A percentile compares a stretch with the other conserved stretches of the same genome.
Evolutionary conservation across 1,139 yeast genomes (phyloP).

Genomic region (Zhuliangozyma parablackwelliae): DNA sequence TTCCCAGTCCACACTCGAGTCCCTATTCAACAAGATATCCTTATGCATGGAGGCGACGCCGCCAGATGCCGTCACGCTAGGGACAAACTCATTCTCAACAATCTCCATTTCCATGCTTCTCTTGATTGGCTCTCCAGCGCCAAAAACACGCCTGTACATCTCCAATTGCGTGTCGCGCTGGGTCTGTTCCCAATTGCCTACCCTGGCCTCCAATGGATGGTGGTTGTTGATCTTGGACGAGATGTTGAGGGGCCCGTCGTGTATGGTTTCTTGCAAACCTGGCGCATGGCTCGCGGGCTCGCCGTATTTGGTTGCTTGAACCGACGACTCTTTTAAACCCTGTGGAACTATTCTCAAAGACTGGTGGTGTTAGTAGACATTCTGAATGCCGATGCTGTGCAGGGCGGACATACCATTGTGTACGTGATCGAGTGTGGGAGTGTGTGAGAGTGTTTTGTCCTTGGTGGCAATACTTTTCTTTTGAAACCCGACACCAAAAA

Average conservation of each 20-base stretch:
- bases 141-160: slow-evolving; percentile 76
- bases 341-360: slow-evolving; percentile 51
- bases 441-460: too few relatives aligned
- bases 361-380: too few relatives aligned
- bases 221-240: slow-evolving; percentile 72
- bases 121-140: slow-evolving; percentile 90
- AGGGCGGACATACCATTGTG: background rate
- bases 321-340: slow-evolving; percentile 32
- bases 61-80: slow-evolving; percentile 50
- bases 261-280: slow-evolving; percentile 54
- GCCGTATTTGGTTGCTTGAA: slow-evolving; percentile 47
- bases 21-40: slow-evolving; percentile 77
- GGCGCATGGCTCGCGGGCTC: slow-evolving; percentile 58
- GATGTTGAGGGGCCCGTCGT: slow-evolving; percentile 56
- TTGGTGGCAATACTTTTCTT: too few relatives aligned
- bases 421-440: background rate
- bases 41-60: slow-evolving; percentile 57
- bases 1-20: slow-evolving; percentile 83
- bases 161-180: slow-evolving; percentile 71
- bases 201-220: slow-evolving; percentile 81
- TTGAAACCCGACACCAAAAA: too few relatives aligned
- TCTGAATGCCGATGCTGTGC: too few relatives aligned
- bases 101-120: slow-evolving; percentile 81
- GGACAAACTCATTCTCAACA: slow-evolving; percentile 71
- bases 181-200: slow-evolving; percentile 75